A percentile compares a stretch with the other conserved stretches of the same genome.
Conservation (phyloP, 148 eudicot species). For the Vaccinium myrtillus region DNA sequence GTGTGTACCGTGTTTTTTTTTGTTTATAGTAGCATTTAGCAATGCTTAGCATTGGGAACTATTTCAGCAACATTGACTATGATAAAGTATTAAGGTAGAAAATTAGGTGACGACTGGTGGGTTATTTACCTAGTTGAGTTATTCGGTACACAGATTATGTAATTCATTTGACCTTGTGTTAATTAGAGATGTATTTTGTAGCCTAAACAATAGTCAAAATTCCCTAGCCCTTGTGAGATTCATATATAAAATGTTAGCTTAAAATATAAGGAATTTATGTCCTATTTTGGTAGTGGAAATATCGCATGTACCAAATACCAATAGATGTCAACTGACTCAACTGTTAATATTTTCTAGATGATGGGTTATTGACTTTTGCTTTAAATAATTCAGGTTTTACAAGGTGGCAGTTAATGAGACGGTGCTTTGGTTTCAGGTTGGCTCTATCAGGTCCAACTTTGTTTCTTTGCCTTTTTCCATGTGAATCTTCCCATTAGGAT, state of each 20-base stretch:
- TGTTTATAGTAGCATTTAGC: too few species aligned
- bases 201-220: background rate
- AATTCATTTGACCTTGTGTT: background rate
- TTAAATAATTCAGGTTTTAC: conserved; percentile 62
- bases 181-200: background rate
- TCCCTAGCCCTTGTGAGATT: background rate
- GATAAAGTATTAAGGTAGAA: background rate
- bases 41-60: background rate
- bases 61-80: background rate
- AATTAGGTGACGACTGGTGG: conserved; percentile 17
- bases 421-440: conserved; percentile 99
- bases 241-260: background rate
- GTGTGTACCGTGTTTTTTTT: background rate
- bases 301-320: background rate
- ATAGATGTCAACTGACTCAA: background rate
- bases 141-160: background rate
- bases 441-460: conserved; percentile 67
- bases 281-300: background rate
- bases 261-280: background rate
- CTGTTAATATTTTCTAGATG: background rate
- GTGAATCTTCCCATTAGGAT: background rate
- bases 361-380: conserved; percentile 6
- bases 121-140: background rate
- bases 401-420: conserved; percentile 79
- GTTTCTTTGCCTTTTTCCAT: conserved; percentile 21